Percentiles rank a stretch among this genome's conserved stretches.
Evolutionary conservation across 2,329 filamentous ascomycete species (phyloP).

Genomic region (Cercospora zeina): DNA sequence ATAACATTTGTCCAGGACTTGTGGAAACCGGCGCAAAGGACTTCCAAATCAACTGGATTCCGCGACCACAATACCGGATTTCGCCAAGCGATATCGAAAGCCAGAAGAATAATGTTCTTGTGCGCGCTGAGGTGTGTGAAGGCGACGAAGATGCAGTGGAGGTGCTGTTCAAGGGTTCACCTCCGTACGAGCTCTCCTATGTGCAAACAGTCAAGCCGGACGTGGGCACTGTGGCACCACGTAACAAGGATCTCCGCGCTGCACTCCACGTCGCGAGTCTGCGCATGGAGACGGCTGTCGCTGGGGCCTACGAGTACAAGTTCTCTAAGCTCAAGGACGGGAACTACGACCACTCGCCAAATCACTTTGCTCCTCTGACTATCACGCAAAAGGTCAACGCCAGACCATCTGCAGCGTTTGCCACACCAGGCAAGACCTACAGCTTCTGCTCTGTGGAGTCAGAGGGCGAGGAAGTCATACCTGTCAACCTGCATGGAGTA

Average conservation of each 20-base stretch:
- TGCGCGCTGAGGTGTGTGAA: conserved; percentile 85
- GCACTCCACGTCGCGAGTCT: conserved; percentile 75
- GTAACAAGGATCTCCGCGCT: conserved; percentile 72
- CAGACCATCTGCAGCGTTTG: conserved; percentile 78
- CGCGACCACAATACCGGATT: conserved; percentile 67
- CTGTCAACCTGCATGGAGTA: conserved; percentile 77
- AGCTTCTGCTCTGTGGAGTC: conserved; percentile 90
- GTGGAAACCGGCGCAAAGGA: conserved; percentile 71
- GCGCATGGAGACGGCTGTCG: conserved; percentile 78
- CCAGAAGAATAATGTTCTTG: conserved; percentile 55
- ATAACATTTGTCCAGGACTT: conserved; percentile 77
- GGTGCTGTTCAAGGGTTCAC: conserved; percentile 71
- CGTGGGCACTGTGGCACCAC: conserved; percentile 62
- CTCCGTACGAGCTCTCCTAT: conserved; percentile 83
- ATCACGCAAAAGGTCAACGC: conserved; percentile 83
- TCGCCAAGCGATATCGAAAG: conserved; percentile 65
- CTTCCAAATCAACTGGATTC: conserved; percentile 84
- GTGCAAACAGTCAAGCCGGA: conserved; percentile 71
- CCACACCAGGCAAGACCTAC: conserved; percentile 86
- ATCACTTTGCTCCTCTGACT: conserved; percentile 64
- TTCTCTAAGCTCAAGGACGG: conserved; percentile 81
- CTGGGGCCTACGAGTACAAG: conserved; percentile 82
- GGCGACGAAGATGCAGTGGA: conserved; percentile 90
- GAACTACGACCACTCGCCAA: conserved; percentile 75
- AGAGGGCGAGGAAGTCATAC: conserved; percentile 76